phyloP scores from a whole-genome alignment of 345 rosid genomes.

The Linum trigynum region DNA sequence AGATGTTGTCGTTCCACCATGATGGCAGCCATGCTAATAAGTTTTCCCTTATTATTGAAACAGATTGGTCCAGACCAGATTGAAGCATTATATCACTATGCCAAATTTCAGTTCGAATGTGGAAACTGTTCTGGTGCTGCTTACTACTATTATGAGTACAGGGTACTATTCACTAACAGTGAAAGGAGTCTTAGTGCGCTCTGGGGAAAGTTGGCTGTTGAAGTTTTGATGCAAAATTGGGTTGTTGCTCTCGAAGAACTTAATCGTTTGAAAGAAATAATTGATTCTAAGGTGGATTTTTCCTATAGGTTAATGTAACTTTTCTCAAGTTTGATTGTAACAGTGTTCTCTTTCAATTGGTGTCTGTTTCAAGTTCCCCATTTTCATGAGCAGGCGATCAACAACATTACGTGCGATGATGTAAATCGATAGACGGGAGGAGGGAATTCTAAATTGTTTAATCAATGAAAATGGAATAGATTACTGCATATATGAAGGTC shows the following conservation, averaged over 20 bases:
- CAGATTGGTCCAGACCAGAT: constrained; percentile 98
- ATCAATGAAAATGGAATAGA: background rate
- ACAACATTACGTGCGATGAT: too few species aligned
- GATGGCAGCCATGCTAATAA: background rate
- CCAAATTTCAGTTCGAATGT: constrained; percentile 96
- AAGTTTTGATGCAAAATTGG: constrained; percentile 95
- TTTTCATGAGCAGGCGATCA: too few species aligned
- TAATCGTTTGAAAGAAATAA: constrained; percentile 78
- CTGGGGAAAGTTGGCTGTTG: constrained; percentile 99
- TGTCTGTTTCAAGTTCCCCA: too few species aligned
- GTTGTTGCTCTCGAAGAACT: constrained; percentile 90
- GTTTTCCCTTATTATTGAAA: background rate
- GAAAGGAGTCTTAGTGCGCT: constrained; percentile 78
- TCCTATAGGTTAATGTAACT: background rate
- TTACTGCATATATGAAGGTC: constrained; percentile 16
- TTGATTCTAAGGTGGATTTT: constrained; percentile 77
- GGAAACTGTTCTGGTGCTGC: constrained; percentile 99
- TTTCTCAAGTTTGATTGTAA: too few species aligned
- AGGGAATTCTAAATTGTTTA: background rate
- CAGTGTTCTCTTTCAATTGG: too few species aligned
- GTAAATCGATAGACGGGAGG: too few species aligned
- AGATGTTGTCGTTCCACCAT: background rate
- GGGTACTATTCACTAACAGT: constrained; percentile 74
- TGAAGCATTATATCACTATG: constrained; percentile 93
- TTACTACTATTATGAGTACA: constrained; percentile 84